These are phyloP conservation scores for Umbilicaria muhlenbergii DNA, from an alignment of 495 filamentous ascomycete species.

Conservation along the genomic window DNA sequence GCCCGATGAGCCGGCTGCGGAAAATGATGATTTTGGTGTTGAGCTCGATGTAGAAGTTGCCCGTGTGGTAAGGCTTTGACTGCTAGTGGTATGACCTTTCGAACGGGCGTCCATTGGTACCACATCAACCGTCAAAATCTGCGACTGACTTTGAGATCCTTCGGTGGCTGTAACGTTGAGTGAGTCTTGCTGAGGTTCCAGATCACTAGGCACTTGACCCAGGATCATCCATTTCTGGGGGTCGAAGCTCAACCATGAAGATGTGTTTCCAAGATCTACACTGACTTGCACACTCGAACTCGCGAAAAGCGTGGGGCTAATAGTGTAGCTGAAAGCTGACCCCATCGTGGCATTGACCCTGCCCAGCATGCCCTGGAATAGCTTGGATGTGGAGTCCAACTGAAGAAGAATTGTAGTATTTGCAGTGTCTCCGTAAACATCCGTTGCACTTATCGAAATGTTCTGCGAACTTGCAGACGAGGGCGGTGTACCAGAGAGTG, in stretches of 20 bases:
- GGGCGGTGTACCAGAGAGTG: constrained; percentile 49
- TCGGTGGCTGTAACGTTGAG: constrained; percentile 37
- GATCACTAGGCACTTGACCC: constrained; percentile 43
- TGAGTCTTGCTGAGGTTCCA: constrained; percentile 23
- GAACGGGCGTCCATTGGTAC: neutral
- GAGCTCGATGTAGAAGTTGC: no score
- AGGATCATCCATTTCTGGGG: constrained; percentile 35
- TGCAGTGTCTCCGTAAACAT: constrained; percentile 47
- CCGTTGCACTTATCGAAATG: constrained; percentile 48
- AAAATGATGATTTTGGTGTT: no score
- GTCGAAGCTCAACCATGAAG: constrained; percentile 56
- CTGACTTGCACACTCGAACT: constrained; percentile 37
- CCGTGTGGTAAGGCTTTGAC: no score
- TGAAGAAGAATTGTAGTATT: constrained; percentile 46
- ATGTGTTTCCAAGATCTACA: constrained; percentile 31
- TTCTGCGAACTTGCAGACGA: constrained; percentile 37
- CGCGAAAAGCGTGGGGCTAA: constrained; percentile 39
- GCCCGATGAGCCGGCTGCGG: no score
- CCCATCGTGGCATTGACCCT: constrained; percentile 43
- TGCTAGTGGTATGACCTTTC: no score
- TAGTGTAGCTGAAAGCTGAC: constrained; percentile 43
- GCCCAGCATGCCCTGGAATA: constrained; percentile 28
- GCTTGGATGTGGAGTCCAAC: constrained; percentile 24
- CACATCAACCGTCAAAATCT: constrained; percentile 36
- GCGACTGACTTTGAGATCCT: constrained; percentile 27